A percentile compares a stretch with the other conserved stretches of the same genome.
Evolutionary conservation across 306 rosid genomes (phyloP).

Genomic region (Rosa rugosa): DNA sequence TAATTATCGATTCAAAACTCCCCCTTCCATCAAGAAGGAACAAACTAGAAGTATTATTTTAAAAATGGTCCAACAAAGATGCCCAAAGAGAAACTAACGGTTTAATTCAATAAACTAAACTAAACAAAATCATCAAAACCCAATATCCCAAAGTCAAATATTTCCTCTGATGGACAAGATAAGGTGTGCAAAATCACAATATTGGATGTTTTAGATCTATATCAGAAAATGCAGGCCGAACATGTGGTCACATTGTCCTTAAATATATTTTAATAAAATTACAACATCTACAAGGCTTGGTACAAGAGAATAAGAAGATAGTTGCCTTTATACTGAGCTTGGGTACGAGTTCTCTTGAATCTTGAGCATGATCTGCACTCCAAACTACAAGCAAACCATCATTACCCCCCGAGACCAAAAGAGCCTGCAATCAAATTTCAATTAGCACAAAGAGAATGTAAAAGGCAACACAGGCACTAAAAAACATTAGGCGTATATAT

Average conservation of each 20-base stretch:
- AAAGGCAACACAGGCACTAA: slow-evolving; percentile 12
- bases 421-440: slow-evolving; percentile 62
- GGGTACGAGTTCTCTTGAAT: slow-evolving; percentile 97
- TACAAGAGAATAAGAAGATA: slow-evolving; percentile 11
- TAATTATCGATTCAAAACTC: background rate
- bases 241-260: background rate
- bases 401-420: slow-evolving; percentile 91
- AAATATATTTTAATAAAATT: slow-evolving; percentile 26
- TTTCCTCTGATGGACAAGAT: background rate
- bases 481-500: background rate
- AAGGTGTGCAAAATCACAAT: background rate
- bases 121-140: background rate
- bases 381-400: slow-evolving; percentile 94
- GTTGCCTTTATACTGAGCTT: slow-evolving; percentile 87
- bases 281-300: slow-evolving; percentile 10
- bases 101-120: background rate
- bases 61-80: background rate
- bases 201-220: slow-evolving; percentile 21
- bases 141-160: background rate
- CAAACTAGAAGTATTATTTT: background rate
- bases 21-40: background rate
- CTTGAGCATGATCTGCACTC: slow-evolving; percentile 97
- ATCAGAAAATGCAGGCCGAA: slow-evolving; percentile 1
- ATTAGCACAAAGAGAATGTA: background rate
- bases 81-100: background rate